Base-by-base conservation (phyloP, 768 basidiomycete genomes). In the Phlebiopsis gigantea region DNA sequence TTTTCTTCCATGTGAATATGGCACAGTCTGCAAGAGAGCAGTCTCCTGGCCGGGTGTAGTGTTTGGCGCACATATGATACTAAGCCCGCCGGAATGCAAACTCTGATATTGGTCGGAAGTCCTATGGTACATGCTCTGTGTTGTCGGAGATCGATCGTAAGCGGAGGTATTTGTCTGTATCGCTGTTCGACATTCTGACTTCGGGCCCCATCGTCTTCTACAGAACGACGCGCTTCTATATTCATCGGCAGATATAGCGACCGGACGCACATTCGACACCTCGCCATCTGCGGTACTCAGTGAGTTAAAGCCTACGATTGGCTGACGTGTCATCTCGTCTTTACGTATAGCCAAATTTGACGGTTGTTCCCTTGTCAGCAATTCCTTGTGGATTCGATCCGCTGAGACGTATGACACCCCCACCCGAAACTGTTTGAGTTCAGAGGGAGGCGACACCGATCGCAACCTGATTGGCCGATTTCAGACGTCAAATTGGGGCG, bases 351-450 rank as follows among this genome's bases (percentile, higher is more conserved):
- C 44, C 45, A 46, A 31, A 25, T 34, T 39, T 39, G 44, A 46
- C 21, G 30, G 22, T 28, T 8, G 15, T 25, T 46, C 17, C 26
- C 53, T 53, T 46, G 57, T 53, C 51, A 47, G 51, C 47, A 28
- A 3, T 21, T 12, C 17, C 12, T 1, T 17, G 21, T 21, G 7
- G 44, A 58, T 51, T 6, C 50, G 34, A 41, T 25, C 39, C 31
- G 15, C 21, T 24, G 34, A 19, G 12, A 21, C n/a, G 50, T 41
- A 15, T 25, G 34, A n/a, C 57, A 19, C 30, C 42, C 28, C 4
- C 25, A 30, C 10, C 30, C 57, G 57, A 58, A 53, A 30, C n/a
- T 34, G 50, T 52, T 57, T 57, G 30, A 42, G 56, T 52, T 57
- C 45, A 45, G 43, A 39, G 56, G 48, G 21, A 14, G 24, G 24